Conservation (phyloP, 208 protist species). For the Tritrichomonas musculus region DNA sequence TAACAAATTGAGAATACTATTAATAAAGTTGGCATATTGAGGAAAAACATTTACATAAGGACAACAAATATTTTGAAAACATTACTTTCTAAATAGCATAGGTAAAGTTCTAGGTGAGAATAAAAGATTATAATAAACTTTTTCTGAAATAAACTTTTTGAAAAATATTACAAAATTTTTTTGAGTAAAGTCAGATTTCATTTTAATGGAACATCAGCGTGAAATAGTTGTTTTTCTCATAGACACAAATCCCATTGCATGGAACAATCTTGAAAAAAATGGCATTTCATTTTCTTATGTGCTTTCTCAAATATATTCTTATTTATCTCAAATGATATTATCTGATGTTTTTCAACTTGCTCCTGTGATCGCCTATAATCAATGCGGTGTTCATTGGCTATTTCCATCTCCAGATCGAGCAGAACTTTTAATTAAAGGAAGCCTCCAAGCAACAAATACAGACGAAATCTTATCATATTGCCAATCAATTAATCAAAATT, state of each 20-base stretch:
- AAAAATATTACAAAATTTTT: no score
- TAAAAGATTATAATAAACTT: no score
- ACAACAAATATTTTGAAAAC: no score
- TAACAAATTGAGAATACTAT: no score
- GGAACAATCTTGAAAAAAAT: neutral
- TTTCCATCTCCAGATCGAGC: neutral
- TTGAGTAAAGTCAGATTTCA: no score
- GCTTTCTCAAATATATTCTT: neutral
- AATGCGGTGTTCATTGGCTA: neutral
- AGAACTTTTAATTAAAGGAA: neutral
- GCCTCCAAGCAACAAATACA: neutral
- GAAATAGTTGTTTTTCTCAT: neutral
- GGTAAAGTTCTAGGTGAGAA: no score
- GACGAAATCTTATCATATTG: neutral
- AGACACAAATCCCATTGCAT: neutral
- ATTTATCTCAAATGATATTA: constrained; percentile 12
- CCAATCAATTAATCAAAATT: neutral
- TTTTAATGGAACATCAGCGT: no score
- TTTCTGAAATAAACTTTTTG: no score
- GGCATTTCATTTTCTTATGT: neutral
- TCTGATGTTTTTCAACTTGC: neutral
- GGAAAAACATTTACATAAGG: no score
- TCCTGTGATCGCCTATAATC: neutral
- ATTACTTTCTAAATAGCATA: no score
- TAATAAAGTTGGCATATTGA: no score